Base-by-base conservation (phyloP, 805 yeast species). In the Schizosaccharomyces japonicus region DNA sequence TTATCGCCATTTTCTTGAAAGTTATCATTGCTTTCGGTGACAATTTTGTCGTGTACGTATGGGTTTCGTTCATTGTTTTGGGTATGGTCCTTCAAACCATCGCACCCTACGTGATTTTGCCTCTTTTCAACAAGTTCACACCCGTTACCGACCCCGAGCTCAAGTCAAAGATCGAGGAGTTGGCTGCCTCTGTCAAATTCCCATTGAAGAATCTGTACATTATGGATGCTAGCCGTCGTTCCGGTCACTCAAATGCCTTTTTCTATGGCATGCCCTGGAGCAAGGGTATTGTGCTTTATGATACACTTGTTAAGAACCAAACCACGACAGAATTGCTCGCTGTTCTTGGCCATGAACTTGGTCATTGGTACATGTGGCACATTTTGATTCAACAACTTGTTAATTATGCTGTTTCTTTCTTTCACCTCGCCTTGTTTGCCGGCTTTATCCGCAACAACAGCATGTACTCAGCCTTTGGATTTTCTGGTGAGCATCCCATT, bases 211-310 rank as follows among this genome's bases (percentile, higher is more conserved):
- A 83, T 57, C 66, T 90, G 49, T 82, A 72, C 57, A 95, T 85
- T 44, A 76, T 85, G 58, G 99, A 90, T 61, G 95, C 96, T n/a
- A 85, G 96, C 39, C 82, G 80, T 59, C 78, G 96, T 67, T 82
- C 95, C 1, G 75, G 92, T 5, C 98, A 90, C 63, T 87, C 96
- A 6, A 90, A 90, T 59, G 99, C 99, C 39, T 87, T 83, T 62
- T 90, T 90, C 60, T 73, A 80, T 55, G 99, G 99, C 4, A 70
- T 90, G 56, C 98, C 98, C 36, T 87, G 95, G 87, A 77, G 83
- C 50, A 90, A 90, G 64, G 87, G 85, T 63, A 90, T 90, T 64
- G 96, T 90, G 47, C 71, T 90, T 40, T 90, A 69, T 59, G 99
- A 90, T 57, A 90, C 95, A 7, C 71, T 90, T 64, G 78, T 90